A percentile compares a stretch with the other conserved stretches of the same genome.
These are phyloP conservation scores for Flaveria linearis DNA, from an alignment of 129 eudicot species.

Conservation along the genomic window DNA sequence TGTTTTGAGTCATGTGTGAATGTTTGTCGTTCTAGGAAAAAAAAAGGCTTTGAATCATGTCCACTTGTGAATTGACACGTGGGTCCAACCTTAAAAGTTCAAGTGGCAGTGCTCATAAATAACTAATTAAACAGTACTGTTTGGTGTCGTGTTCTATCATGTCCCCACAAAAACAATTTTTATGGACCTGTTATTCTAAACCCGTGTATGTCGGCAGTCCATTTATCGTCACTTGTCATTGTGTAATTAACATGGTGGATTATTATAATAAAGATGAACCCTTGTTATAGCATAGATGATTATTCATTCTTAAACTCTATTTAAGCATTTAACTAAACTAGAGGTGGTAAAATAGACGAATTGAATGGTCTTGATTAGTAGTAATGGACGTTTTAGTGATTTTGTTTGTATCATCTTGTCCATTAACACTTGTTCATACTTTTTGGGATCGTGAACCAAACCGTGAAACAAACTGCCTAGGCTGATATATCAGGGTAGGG, in stretches of 20 bases:
- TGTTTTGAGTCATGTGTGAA: too few species aligned
- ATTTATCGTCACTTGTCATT: too few species aligned
- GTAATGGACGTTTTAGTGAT: not conserved
- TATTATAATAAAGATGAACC: not conserved
- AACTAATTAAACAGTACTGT: not conserved
- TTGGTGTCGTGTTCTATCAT: not conserved
- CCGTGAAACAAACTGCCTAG: too few species aligned
- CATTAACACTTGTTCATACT: too few species aligned
- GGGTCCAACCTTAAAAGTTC: not conserved
- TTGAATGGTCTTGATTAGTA: not conserved
- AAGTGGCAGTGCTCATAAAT: not conserved
- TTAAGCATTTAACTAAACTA: not conserved
- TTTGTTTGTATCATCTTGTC: not conserved
- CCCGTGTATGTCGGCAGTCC: not conserved
- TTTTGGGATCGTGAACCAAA: too few species aligned
- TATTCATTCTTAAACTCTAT: not conserved
- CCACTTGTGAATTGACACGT: conserved; percentile 1
- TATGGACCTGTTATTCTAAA: not conserved
- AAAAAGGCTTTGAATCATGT: not conserved
- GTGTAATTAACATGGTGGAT: too few species aligned
- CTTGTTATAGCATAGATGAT: too few species aligned
- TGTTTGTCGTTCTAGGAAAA: too few species aligned
- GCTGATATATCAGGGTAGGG: too few species aligned
- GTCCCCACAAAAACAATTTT: not conserved
- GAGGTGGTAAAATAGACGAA: not conserved